Percentiles rank a stretch among this genome's conserved stretches.
Conservation (phyloP, 148 eudicot genomes). For the Cornus controversa region DNA sequence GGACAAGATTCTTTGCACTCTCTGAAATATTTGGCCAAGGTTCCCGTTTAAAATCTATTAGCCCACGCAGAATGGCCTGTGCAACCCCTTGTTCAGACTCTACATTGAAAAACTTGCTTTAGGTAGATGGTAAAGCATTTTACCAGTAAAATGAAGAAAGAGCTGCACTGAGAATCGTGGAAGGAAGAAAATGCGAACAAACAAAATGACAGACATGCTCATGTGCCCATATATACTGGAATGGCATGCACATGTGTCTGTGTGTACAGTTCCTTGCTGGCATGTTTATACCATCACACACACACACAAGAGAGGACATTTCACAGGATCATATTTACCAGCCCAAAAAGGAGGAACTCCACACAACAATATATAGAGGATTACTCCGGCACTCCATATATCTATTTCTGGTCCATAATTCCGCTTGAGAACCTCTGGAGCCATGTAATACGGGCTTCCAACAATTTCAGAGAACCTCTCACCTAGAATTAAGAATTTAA, state of each 20-base stretch:
- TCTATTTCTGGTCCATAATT: constrained; percentile 86
- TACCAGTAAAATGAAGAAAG: not conserved
- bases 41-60: constrained; percentile 75
- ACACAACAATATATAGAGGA: constrained; percentile 75
- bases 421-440: constrained; percentile 82
- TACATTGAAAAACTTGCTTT: constrained; percentile 19
- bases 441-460: constrained; percentile 88
- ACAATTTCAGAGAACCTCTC: constrained; percentile 81
- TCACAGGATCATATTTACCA: constrained; percentile 31
- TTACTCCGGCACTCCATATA: constrained; percentile 88
- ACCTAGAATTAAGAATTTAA: constrained; percentile 33
- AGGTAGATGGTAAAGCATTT: not conserved
- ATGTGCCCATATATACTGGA: not conserved
- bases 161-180: not conserved
- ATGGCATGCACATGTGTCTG: not conserved
- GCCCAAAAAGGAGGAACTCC: constrained; percentile 95
- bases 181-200: not conserved
- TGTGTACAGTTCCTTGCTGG: not conserved
- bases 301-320: not conserved
- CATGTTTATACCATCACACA: not conserved
- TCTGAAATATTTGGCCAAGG: constrained; percentile 90
- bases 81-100: constrained; percentile 94
- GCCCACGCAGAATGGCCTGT: constrained; percentile 76
- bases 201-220: not conserved
- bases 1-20: constrained; percentile 60